Evolutionary conservation across 2,329 filamentous ascomycete genomes (phyloP), one percentile per base, ranked within the genome.

Genomic region (Penicillium digitatum): DNA sequence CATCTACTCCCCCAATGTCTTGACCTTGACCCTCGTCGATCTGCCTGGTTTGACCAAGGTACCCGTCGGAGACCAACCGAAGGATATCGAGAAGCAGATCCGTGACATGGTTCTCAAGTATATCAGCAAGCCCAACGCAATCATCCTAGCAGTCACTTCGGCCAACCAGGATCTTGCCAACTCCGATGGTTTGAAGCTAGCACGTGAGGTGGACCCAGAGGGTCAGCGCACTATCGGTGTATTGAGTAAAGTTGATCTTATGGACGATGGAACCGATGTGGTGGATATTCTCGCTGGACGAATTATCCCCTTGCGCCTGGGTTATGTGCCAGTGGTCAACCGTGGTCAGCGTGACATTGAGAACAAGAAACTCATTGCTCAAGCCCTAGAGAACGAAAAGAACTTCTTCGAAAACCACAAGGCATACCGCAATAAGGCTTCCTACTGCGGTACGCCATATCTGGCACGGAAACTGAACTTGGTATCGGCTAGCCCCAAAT

Each of bases 111-210:
- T 99, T 40, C 79, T 97, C 71, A 97, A 97, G 80, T 94, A 97
- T 74, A 99, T 99, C 72, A 89, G 88, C 77, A 99, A 99, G 79
- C 88, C 93, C 32, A 99, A 99, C 75, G 94, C 94, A 57, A 99
- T 99, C 74, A 94, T 99, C 65, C 81, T 99, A 52, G 94, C 94
- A 39, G 94, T 99, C 61, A 97, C 94, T 5, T 88, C 93, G 39
- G 94, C 94, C 67, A 99, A 99, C 74, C 92, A 93, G 59, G 94
- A 99, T 84, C 81, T 99, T 81, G 94, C 94, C 69, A 99, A 99
- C 80, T 99, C 94, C 20, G 94, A 99, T 74, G 94, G 94, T 67
- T 78, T 99, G 72, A 96, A 99, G 79, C 82, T 99, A 65, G 94
- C 94, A 38, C 85, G 94, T 68, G 93, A 99, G 78, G 94, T 99